Conservation (phyloP, 164 flowering plant genomes). For the Saururus chinensis region DNA sequence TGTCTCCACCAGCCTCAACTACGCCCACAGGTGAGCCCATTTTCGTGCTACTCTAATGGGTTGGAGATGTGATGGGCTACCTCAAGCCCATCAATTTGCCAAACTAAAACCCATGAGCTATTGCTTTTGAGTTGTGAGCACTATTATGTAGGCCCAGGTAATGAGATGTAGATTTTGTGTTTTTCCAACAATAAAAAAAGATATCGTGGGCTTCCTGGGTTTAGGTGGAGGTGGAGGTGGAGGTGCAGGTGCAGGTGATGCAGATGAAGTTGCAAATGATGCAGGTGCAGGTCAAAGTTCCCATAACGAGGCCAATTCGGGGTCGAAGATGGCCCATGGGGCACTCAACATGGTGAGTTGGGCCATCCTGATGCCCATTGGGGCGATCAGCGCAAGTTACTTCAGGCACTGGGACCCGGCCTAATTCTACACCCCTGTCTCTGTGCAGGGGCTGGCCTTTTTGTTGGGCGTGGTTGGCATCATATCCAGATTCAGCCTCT, state of each 20-base stretch:
- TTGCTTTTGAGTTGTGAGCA: too few relatives aligned
- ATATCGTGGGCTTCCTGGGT: too few relatives aligned
- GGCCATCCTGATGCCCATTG: constrained; percentile 52
- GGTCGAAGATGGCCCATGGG: constrained; percentile 49
- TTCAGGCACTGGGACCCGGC: constrained; percentile 45
- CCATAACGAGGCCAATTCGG: constrained; percentile 1
- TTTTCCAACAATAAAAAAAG: too few relatives aligned
- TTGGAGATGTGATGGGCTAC: too few relatives aligned
- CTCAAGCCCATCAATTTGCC: too few relatives aligned
- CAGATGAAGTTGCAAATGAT: too few relatives aligned
- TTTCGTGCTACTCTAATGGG: neutral
- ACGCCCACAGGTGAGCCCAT: constrained; percentile 33
- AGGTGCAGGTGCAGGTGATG: too few relatives aligned
- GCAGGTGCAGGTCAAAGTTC: constrained; percentile 13
- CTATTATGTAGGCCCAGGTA: too few relatives aligned
- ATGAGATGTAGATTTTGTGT: too few relatives aligned
- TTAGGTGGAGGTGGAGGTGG: neutral
- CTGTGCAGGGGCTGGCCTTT: constrained; percentile 38
- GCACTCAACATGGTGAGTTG: constrained; percentile 53
- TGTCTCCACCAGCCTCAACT: constrained; percentile 29
- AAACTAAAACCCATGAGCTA: too few relatives aligned
- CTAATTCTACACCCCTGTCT: constrained; percentile 52
- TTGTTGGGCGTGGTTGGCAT: constrained; percentile 35
- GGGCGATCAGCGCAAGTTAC: constrained; percentile 42
- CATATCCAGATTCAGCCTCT: constrained; percentile 33